Base-by-base conservation (phyloP, 352 stramenopile species). In the Phytopythium helicoides region DNA sequence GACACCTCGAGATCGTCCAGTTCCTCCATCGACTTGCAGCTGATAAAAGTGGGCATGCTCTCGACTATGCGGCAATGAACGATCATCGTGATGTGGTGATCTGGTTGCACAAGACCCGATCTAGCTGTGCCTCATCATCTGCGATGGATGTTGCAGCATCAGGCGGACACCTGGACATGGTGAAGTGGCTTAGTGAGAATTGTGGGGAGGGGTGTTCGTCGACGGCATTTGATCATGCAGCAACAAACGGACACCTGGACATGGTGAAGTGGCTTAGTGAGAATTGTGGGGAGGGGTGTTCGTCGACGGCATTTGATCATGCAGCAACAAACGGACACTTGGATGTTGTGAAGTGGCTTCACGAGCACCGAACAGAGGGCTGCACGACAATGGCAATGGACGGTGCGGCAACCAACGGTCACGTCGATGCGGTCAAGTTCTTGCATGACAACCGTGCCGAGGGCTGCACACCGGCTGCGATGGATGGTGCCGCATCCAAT, bases 301-400 rank as follows among this genome's bases (percentile, higher is more conserved):
- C 15, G 9, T 14, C 18, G 10, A 14, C 23, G 5, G 39, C 25
- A 18, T 26, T 45, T 16, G 19, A 45, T 23, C n/a, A 6, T 25
- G 39, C 39, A 0, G 39, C 39, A 23, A 28, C n/a, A 3, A 16
- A 21, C 9, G 39, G 39, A 21, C 39, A 45, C 14, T 18, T 45
- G 0, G 19, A 26, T 15, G 25, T 45, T 22, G 19, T 45, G 6
- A 45, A 45, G 18, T 45, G 23, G 11, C 18, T 45, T 11, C 39
- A 45, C 19, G 39, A 45, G 39, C 23, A 45, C 39, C 39, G 39
- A 0, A 16, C 39, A 10, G 18, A 45, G 18, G 39, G 39, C 18
- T 45, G 19, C 8, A 66, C 38, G 54, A 55, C 11, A 55, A 59
- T 21, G 52, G 64, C 36, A 42, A 40, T 25, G 64, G 60, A 56